Conservation (phyloP, 805 yeast species). For the Candida hungchunana region DNA sequence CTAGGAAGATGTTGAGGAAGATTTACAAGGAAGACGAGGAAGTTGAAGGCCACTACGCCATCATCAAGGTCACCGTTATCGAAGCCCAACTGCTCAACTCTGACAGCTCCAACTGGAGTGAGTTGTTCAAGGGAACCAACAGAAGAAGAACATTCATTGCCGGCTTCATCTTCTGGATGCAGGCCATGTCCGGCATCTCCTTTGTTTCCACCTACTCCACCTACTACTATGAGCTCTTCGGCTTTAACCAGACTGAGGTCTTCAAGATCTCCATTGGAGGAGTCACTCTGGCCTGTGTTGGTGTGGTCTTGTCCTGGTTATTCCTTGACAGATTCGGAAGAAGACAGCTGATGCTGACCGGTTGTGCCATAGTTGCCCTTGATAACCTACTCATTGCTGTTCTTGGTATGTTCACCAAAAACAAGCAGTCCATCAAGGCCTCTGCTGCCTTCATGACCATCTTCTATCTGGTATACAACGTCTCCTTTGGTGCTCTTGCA, state of each 20-base stretch:
- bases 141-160: constrained; percentile 39
- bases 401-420: constrained; percentile 17
- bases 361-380: no score
- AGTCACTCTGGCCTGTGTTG: constrained; percentile 30
- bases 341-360: constrained; percentile 26
- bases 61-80: constrained; percentile 27
- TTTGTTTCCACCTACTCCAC: constrained; percentile 42
- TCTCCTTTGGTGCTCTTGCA: constrained; percentile 35
- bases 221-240: constrained; percentile 43
- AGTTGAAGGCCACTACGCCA: constrained; percentile 30
- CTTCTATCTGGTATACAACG: constrained; percentile 31
- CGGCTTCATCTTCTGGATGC: constrained; percentile 36
- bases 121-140: constrained; percentile 40
- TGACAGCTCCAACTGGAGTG: constrained; percentile 31
- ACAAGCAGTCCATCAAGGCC: constrained; percentile 18
- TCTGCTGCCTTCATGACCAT: constrained; percentile 27
- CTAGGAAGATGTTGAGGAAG: constrained; percentile 29
- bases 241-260: constrained; percentile 38
- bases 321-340: constrained; percentile 31
- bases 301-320: constrained; percentile 30
- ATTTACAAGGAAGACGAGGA: constrained; percentile 13
- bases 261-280: constrained; percentile 34
- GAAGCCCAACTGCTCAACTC: constrained; percentile 26
- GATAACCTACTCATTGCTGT: constrained; percentile 26
- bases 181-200: constrained; percentile 42